A percentile compares a stretch with the other conserved stretches of the same genome.
Conservation (phyloP, 139 green algal genomes). For the Closterium sp. region DNA sequence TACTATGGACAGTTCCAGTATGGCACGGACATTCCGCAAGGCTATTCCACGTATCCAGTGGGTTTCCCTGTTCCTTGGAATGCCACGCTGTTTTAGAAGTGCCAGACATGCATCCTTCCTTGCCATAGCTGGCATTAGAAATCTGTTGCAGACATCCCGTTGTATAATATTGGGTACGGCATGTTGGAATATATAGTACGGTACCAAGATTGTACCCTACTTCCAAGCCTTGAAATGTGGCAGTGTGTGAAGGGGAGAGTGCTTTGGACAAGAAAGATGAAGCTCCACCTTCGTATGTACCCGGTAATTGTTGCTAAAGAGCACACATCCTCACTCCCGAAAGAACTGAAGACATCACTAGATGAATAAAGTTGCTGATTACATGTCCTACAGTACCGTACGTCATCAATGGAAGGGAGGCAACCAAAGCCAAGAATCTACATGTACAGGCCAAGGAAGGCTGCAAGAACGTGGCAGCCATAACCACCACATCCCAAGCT, state of each 20-base stretch:
- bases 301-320: too few relatives aligned
- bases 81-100: neutral
- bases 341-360: too few relatives aligned
- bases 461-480: neutral
- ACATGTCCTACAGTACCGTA: neutral
- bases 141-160: neutral
- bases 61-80: neutral
- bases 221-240: too few relatives aligned
- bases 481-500: neutral
- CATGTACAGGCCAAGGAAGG: neutral
- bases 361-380: too few relatives aligned
- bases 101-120: neutral
- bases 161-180: neutral
- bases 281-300: too few relatives aligned
- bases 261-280: too few relatives aligned
- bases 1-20: constrained; percentile 8
- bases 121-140: neutral
- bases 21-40: neutral
- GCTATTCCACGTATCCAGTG: neutral
- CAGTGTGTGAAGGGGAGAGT: too few relatives aligned
- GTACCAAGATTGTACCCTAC: too few relatives aligned
- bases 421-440: neutral
- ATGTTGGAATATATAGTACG: too few relatives aligned
- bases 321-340: too few relatives aligned
- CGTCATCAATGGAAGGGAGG: neutral